A percentile compares a stretch with the other conserved stretches of the same genome.
Conservation (phyloP, 228 moss, liverwort and hornwort species). For the Sphagnum magellanicum region DNA sequence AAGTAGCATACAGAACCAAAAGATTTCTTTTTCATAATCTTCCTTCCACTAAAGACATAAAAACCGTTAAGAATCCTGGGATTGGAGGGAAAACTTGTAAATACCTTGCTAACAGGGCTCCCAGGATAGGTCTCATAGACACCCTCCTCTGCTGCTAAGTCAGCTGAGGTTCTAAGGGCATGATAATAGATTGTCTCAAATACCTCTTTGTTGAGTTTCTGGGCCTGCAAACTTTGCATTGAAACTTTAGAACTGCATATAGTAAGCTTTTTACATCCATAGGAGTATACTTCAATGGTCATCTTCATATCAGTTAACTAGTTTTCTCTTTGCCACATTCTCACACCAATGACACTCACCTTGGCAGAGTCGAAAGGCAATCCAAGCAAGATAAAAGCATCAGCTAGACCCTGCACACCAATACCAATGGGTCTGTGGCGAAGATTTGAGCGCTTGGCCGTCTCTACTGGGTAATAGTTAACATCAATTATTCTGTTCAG, state of each 20-base stretch:
- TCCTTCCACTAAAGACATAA: too few relatives aligned
- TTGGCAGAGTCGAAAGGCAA: slow-evolving; percentile 85
- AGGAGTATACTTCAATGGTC: too few relatives aligned
- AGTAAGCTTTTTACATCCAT: too few relatives aligned
- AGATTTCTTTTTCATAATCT: too few relatives aligned
- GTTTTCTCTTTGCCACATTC: too few relatives aligned
- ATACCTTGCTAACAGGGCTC: slow-evolving; percentile 68
- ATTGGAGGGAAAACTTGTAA: too few relatives aligned
- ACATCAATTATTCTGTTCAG: slow-evolving; percentile 81
- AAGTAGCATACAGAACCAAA: too few relatives aligned
- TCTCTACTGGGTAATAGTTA: slow-evolving; percentile 79
- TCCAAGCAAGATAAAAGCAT: slow-evolving; percentile 89
- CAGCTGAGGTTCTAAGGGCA: slow-evolving; percentile 58
- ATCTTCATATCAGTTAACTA: too few relatives aligned
- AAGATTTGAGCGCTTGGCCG: slow-evolving; percentile 58
- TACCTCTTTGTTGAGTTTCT: slow-evolving; percentile 65
- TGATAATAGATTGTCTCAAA: slow-evolving; percentile 87
- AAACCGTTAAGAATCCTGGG: too few relatives aligned
- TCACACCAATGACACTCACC: slow-evolving; percentile 2
- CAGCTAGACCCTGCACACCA: slow-evolving; percentile 89
- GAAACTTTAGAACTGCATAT: too few relatives aligned
- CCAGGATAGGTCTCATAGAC: slow-evolving; percentile 64
- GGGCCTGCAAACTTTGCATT: slow-evolving; percentile 31
- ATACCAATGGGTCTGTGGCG: slow-evolving; percentile 85
- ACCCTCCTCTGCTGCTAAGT: slow-evolving; percentile 67